Evolutionary conservation across 257 asterid genomes (phyloP), one percentile per base, ranked within the genome.

Genomic region (Salvia rosmarinus): DNA sequence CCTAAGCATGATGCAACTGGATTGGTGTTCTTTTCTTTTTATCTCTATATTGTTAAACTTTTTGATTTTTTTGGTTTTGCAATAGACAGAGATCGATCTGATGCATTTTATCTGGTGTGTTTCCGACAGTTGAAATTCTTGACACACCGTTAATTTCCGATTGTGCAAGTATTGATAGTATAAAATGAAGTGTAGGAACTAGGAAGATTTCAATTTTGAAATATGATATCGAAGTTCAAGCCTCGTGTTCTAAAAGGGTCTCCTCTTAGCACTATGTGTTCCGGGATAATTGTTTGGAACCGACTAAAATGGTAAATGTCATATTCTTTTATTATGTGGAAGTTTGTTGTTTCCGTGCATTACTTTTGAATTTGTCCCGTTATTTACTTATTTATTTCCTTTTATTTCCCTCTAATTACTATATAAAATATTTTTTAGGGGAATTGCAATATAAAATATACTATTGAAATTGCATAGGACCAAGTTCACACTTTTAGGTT

Each of bases 121-220:
- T 59, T 68, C 58, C 75, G 60, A 62, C 77, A 72, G 13, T 44
- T 60, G 37, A 71, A 60, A 71, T 71, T 71, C 61, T 60, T 2
- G 4, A 32, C 37, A 4, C 6, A 4, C 37, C 14, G 10, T 59
- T 34, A 60, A 0, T 17, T 60, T 60, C 30, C 9, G 9, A 35
- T 35, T n/a, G 9, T n/a, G n/a, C n/a, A n/a, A n/a, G n/a, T n/a
- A n/a, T n/a, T n/a, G n/a, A n/a, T n/a, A n/a, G n/a, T n/a, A n/a
- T n/a, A n/a, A n/a, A n/a, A n/a, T n/a, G n/a, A n/a, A n/a, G n/a
- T n/a, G n/a, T n/a, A n/a, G n/a, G n/a, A n/a, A n/a, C n/a, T n/a
- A n/a, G n/a, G n/a, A n/a, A n/a, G n/a, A 32, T 32, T 3, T 37
- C 0, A 23, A 55, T 10, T 55, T 55, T 9, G 5, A 11, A 55